Conservation (phyloP, 345 rosid species). For the Camelina laxa region DNA sequence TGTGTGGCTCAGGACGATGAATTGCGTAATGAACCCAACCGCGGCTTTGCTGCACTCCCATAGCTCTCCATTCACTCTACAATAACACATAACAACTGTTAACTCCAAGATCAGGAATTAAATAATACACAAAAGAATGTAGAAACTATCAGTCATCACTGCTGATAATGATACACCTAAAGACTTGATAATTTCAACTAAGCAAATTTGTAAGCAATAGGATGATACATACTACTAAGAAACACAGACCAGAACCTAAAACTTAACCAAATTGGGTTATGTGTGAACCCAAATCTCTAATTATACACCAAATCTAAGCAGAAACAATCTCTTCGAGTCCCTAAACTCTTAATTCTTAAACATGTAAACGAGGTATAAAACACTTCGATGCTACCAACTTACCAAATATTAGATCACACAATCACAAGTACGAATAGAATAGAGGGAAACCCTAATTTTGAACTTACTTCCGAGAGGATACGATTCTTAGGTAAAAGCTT, state of each 20-base stretch:
- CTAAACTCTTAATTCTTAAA: not conserved
- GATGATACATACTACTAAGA: not conserved
- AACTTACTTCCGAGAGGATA: conserved; percentile 84
- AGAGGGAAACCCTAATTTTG: conserved; percentile 1
- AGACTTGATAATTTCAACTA: not conserved
- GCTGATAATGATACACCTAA: not conserved
- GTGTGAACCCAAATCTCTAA: not conserved
- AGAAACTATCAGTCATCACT: not conserved
- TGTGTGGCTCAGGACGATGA: conserved; percentile 99
- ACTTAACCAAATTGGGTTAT: not conserved
- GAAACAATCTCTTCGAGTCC: not conserved
- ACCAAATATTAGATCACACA: not conserved
- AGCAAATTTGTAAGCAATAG: not conserved
- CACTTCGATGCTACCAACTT: not conserved
- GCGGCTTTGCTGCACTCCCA: conserved; percentile 97
- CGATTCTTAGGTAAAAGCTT: conserved; percentile 95
- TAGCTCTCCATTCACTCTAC: conserved; percentile 92
- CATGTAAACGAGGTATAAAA: not conserved
- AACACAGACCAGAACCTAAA: not conserved
- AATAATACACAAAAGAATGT: not conserved
- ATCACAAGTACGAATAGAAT: not conserved
- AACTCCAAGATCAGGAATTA: not conserved
- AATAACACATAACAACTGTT: not conserved
- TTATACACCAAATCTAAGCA: not conserved
- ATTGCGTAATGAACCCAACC: conserved; percentile 98